Evolutionary conservation across 1,284 basidiomycete genomes (phyloP).

Genomic region (Gomphus bonarii): DNA sequence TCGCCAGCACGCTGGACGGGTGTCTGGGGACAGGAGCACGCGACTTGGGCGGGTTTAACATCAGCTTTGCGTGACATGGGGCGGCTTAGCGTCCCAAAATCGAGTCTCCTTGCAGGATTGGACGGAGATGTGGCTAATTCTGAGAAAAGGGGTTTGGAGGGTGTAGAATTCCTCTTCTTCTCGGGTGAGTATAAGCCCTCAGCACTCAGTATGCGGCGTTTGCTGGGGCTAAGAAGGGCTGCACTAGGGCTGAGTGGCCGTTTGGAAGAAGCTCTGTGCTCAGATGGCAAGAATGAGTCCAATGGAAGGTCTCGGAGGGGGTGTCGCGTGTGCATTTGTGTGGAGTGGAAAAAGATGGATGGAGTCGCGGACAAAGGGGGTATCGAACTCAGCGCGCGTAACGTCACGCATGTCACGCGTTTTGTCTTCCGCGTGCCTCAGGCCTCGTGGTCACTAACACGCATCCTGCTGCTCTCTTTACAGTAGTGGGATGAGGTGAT

Average conservation of each 20-base stretch:
- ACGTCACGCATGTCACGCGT: conserved; percentile 9
- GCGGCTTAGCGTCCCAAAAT: conserved; percentile 33
- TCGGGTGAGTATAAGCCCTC: conserved; percentile 39
- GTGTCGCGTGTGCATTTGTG: conserved; percentile 1
- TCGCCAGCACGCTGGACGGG: conserved; percentile 5
- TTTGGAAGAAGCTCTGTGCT: conserved; percentile 29
- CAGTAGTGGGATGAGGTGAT: neutral
- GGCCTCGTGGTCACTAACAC: neutral
- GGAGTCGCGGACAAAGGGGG: neutral
- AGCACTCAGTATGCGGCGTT: conserved; percentile 54
- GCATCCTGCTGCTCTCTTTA: neutral
- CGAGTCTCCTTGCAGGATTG: conserved; percentile 38
- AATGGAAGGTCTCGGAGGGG: conserved; percentile 51
- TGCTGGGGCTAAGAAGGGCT: conserved; percentile 45
- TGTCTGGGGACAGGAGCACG: conserved; percentile 1
- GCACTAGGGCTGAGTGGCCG: conserved; percentile 44
- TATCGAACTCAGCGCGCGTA: conserved; percentile 4
- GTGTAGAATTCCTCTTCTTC: conserved; percentile 25
- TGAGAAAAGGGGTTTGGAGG: conserved; percentile 18
- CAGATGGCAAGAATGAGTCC: conserved; percentile 35
- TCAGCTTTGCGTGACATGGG: neutral
- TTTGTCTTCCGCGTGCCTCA: neutral
- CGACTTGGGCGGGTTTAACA: neutral
- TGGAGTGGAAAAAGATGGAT: neutral
- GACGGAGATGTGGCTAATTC: conserved; percentile 24